phyloP scores from a whole-genome alignment of 441 rosid genomes.

The Croton laevigatus region DNA sequence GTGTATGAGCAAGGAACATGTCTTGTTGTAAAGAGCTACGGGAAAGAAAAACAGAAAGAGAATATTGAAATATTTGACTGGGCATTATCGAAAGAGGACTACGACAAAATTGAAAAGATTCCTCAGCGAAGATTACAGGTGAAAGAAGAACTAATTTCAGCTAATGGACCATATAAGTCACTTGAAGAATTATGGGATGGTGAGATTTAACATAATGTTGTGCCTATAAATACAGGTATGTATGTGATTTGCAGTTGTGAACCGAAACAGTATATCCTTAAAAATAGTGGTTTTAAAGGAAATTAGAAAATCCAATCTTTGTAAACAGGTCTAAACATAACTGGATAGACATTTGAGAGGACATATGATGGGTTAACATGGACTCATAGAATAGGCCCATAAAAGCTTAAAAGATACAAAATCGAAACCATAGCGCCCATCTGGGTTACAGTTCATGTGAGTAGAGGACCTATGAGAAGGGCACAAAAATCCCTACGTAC shows the following conservation, averaged over 20 bases:
- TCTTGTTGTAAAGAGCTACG: conserved; percentile 31
- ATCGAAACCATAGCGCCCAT: no score
- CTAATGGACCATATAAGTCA: conserved; percentile 27
- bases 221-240: not conserved
- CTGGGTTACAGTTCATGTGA: no score
- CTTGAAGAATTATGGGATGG: conserved; percentile 24
- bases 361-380: no score
- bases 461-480: no score
- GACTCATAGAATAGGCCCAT: no score
- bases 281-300: not conserved
- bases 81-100: conserved; percentile 24
- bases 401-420: no score
- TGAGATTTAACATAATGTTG: not conserved
- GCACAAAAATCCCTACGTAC: no score
- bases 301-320: no score
- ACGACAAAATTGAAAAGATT: conserved; percentile 25
- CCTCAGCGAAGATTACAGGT: conserved; percentile 18
- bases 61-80: conserved; percentile 31
- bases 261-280: not conserved
- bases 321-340: no score
- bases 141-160: conserved; percentile 15
- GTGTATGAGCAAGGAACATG: conserved; percentile 26
- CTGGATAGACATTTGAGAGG: no score
- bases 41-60: conserved; percentile 33
- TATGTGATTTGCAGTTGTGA: not conserved